Base-by-base conservation (phyloP, 2,329 filamentous ascomycete species). In the Byssochlamys sp. region DNA sequence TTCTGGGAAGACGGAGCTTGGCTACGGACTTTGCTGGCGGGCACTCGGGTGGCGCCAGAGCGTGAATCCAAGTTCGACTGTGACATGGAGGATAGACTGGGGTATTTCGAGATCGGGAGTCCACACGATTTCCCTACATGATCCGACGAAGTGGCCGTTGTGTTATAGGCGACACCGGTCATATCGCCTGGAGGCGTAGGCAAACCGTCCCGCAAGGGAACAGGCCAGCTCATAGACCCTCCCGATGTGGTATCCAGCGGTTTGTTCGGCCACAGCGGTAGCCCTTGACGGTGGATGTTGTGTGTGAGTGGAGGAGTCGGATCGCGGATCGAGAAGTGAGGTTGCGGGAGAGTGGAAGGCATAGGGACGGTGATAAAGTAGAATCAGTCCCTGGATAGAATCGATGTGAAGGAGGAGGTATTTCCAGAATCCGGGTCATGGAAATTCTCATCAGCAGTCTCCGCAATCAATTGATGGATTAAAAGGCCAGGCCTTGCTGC, bases 171-270 rank as follows among this genome's bases (percentile, higher is more conserved):
- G 53, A 75, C 63, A n/a, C 73, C 71, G 54, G 67, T 72, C 73
- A 75, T 75, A 54, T 75, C 73, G 70, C 62, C 64, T 39, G 73
- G 73, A 57, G 73, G 73, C 27, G 73, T 75, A 25, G 71, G 73
- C 39, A 75, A 64, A 63, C 73, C 73, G 72, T 71, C 71, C 66
- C 71, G 63, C 55, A 72, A 69, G 54, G 72, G 68, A 69, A 67
- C 69, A 61, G 69, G 69, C 69, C 69, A 72, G 58, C 64, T 63
- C 39, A 65, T 59, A 53, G 61, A 51, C 52, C 65, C 62, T 55
- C 56, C 55, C 53, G 56, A 55, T 60, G 60, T 54, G 33, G 55
- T 51, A 11, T 56, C 55, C 11, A 55, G 35, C 4, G 54, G 58
- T 53, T 58, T 56, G 53, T 60, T 59, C 53, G 58, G 35, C 57